Evolutionary conservation across 2,329 filamentous ascomycete species (phyloP).

Genomic region (Colletotrichum lupini): DNA sequence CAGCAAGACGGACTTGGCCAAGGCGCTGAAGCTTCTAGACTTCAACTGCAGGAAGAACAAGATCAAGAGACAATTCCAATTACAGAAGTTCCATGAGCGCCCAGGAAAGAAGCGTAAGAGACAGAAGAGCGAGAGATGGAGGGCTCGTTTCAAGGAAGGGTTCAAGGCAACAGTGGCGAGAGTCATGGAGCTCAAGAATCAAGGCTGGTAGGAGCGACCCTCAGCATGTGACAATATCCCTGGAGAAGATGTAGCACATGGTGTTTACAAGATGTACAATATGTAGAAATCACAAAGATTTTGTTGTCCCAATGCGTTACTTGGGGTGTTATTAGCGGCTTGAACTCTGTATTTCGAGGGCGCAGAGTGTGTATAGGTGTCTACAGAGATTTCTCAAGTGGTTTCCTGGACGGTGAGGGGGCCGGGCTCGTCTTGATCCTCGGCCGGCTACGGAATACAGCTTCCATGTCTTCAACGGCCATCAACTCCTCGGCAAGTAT

Average conservation of each 20-base stretch:
- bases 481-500: conserved; percentile 77
- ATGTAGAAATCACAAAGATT: conserved; percentile 21
- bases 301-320: conserved; percentile 4
- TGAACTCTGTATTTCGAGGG: background rate
- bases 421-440: conserved; percentile 82
- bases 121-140: conserved; percentile 75
- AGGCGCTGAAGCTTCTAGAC: conserved; percentile 56
- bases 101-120: conserved; percentile 83
- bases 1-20: conserved; percentile 55
- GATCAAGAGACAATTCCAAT: conserved; percentile 64
- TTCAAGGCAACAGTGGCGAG: conserved; percentile 73
- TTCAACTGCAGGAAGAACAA: conserved; percentile 61
- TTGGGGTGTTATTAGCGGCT: background rate
- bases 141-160: conserved; percentile 73
- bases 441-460: conserved; percentile 86
- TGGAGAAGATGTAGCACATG: background rate
- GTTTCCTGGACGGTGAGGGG: conserved; percentile 55
- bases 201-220: conserved; percentile 74
- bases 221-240: background rate
- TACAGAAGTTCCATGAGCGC: conserved; percentile 80
- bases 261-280: conserved; percentile 18
- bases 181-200: conserved; percentile 76
- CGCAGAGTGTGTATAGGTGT: background rate
- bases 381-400: conserved; percentile 17
- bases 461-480: conserved; percentile 78